These are phyloP conservation scores for Leptomonas pyrrhocoris DNA, from an alignment of 208 protist genomes.

Conservation along the genomic window DNA sequence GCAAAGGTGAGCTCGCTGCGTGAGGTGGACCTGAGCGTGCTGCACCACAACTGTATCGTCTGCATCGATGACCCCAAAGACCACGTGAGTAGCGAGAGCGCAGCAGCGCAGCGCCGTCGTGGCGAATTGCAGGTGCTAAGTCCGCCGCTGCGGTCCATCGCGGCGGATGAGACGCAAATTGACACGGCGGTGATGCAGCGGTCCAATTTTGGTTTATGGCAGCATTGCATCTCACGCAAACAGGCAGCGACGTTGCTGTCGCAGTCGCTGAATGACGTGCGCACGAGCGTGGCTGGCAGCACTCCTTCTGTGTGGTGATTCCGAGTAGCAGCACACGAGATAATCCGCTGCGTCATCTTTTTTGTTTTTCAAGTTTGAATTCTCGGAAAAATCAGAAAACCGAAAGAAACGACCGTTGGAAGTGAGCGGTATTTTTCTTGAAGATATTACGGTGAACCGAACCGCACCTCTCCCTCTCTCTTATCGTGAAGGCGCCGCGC, in stretches of 20 bases:
- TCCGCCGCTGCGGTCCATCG: neutral
- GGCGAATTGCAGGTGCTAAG: slow-evolving; percentile 1
- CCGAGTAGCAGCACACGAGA: too few relatives aligned
- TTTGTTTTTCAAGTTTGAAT: too few relatives aligned
- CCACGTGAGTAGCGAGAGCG: neutral
- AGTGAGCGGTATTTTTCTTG: too few relatives aligned
- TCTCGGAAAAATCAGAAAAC: too few relatives aligned
- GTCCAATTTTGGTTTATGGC: neutral
- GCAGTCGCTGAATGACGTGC: slow-evolving; percentile 12
- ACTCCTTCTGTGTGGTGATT: neutral
- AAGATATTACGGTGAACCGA: too few relatives aligned
- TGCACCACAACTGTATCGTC: slow-evolving; percentile 19
- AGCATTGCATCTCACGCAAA: slow-evolving; percentile 5
- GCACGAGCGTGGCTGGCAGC: neutral
- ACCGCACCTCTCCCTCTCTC: too few relatives aligned
- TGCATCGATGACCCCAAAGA: neutral
- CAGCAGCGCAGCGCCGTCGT: neutral
- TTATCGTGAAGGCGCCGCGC: too few relatives aligned
- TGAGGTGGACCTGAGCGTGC: slow-evolving; percentile 25
- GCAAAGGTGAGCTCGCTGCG: slow-evolving; percentile 21
- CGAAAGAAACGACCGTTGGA: too few relatives aligned
- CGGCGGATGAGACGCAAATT: slow-evolving; percentile 5
- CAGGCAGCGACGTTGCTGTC: slow-evolving; percentile 13
- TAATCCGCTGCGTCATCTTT: too few relatives aligned
- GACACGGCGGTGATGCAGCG: slow-evolving; percentile 13